A percentile compares a stretch with the other conserved stretches of the same genome.
Conservation (phyloP, 148 eudicot genomes). For the Amaranthus palmeri region DNA sequence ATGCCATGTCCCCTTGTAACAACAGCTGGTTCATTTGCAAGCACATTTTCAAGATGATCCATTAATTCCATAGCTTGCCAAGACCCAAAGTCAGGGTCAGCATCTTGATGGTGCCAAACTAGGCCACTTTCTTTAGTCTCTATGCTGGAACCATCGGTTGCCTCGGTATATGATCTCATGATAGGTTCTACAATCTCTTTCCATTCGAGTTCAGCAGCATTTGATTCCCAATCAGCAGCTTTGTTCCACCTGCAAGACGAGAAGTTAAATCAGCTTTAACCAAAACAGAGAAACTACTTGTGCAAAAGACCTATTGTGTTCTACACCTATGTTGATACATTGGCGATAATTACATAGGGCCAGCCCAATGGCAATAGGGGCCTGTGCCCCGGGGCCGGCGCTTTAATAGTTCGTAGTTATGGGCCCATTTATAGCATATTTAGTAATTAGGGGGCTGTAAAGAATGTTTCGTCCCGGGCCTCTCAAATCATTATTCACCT, state of each 20-base stretch:
- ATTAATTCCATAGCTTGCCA: constrained; percentile 65
- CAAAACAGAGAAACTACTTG: too few relatives aligned
- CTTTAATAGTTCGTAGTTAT: too few relatives aligned
- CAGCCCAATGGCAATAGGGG: too few relatives aligned
- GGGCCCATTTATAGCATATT: too few relatives aligned
- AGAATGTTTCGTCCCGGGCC: too few relatives aligned
- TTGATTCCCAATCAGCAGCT: constrained; percentile 47
- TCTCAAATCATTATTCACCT: too few relatives aligned
- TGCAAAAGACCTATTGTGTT: too few relatives aligned
- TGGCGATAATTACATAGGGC: too few relatives aligned
- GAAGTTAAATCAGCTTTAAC: too few relatives aligned
- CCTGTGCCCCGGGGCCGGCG: too few relatives aligned
- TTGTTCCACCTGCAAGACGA: constrained; percentile 50
- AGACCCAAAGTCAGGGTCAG: constrained; percentile 62
- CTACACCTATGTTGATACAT: too few relatives aligned
- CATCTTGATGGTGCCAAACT: constrained; percentile 71
- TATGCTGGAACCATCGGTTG: constrained; percentile 67
- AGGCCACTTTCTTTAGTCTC: constrained; percentile 67
- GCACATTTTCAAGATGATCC: constrained; percentile 68
- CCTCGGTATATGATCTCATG: constrained; percentile 54
- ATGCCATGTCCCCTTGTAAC: constrained; percentile 63
- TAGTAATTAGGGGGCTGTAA: too few relatives aligned
- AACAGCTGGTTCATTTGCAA: constrained; percentile 67
- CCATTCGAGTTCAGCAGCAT: constrained; percentile 48
- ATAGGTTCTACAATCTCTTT: constrained; percentile 55